A percentile compares a stretch with the other conserved stretches of the same genome.
phyloP scores from a whole-genome alignment of 2,329 filamentous ascomycete genomes.

The Massarina eburnea region DNA sequence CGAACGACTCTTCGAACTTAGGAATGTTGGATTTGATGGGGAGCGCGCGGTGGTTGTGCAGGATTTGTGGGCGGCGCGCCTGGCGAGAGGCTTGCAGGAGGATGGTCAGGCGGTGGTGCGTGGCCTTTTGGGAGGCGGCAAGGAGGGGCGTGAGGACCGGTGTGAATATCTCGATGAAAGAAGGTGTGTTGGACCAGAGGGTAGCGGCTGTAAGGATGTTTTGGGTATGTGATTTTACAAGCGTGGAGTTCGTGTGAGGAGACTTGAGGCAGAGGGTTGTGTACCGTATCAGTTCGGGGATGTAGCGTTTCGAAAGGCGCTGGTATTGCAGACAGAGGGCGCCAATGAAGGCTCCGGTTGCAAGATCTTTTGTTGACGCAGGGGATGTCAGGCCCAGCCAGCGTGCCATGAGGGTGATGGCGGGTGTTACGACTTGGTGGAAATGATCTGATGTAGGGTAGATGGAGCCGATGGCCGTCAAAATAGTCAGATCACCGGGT shows the following conservation, averaged over 20 bases:
- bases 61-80: slow-evolving; percentile 74
- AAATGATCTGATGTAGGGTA: slow-evolving; percentile 98
- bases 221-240: slow-evolving; percentile 64
- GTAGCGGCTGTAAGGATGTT: slow-evolving; percentile 70
- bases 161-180: slow-evolving; percentile 78
- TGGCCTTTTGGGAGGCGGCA: slow-evolving; percentile 38
- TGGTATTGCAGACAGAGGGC: slow-evolving; percentile 83
- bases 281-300: slow-evolving; percentile 87
- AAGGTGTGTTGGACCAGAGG: slow-evolving; percentile 70
- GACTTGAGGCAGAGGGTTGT: slow-evolving; percentile 67
- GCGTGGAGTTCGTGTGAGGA: slow-evolving; percentile 42
- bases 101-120: slow-evolving; percentile 63
- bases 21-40: slow-evolving; percentile 86
- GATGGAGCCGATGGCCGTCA: slow-evolving; percentile 79
- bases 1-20: slow-evolving; percentile 95
- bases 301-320: slow-evolving; percentile 77
- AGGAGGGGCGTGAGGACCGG: slow-evolving; percentile 52
- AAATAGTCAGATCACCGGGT: slow-evolving; percentile 75
- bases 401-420: slow-evolving; percentile 78
- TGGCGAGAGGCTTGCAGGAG: slow-evolving; percentile 65
- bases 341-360: slow-evolving; percentile 75
- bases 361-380: slow-evolving; percentile 64
- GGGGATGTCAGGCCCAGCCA: slow-evolving; percentile 80
- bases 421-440: slow-evolving; percentile 89
- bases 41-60: slow-evolving; percentile 86